Conservation (phyloP, 306 rosid genomes). For the Inga leiocalycina region DNA sequence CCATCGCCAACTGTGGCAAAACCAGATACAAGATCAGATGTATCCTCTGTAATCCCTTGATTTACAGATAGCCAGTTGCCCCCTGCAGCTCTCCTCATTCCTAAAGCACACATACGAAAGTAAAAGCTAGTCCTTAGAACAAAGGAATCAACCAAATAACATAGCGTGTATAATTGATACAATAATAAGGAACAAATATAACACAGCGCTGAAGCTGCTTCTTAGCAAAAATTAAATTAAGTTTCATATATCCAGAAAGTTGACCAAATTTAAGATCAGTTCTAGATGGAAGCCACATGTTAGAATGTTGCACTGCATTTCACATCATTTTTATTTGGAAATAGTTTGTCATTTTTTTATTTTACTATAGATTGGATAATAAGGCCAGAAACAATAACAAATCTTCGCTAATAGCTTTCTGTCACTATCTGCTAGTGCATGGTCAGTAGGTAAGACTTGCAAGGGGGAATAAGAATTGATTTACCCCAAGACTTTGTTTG, state of each 20-base stretch:
- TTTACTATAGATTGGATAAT: neutral
- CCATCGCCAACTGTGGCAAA: conserved; percentile 98
- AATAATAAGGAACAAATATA: conserved; percentile 16
- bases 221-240: neutral
- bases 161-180: neutral
- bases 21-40: conserved; percentile 96
- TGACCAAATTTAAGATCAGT: conserved; percentile 1
- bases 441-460: neutral
- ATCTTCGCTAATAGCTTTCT: neutral
- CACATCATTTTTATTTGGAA: neutral
- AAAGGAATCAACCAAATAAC: conserved; percentile 3
- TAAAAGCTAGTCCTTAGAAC: conserved; percentile 26
- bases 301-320: neutral
- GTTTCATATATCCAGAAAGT: neutral
- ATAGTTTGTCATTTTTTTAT: neutral
- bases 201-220: conserved; percentile 6
- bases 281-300: neutral
- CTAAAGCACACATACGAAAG: conserved; percentile 49
- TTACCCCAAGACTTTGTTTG: neutral
- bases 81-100: conserved; percentile 78
- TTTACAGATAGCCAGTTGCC: conserved; percentile 94
- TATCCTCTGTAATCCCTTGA: conserved; percentile 92
- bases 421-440: neutral
- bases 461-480: neutral
- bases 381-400: neutral